phyloP scores from a whole-genome alignment of 108 stramenopile species.

The Parietichytrium sp. region DNA sequence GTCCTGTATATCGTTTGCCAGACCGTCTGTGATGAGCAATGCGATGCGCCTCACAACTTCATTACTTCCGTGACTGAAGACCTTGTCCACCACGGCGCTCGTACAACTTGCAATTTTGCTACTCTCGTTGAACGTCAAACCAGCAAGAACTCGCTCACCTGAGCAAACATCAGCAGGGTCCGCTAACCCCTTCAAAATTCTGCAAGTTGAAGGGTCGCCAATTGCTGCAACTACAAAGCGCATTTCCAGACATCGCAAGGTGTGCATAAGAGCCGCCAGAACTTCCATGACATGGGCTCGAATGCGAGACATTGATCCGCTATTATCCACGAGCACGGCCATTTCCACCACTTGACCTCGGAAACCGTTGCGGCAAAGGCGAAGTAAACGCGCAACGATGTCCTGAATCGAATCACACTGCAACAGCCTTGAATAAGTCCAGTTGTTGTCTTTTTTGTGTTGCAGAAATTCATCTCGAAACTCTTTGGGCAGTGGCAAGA shows the following conservation, averaged over 20 bases:
- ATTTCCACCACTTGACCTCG: background rate
- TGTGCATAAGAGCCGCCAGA: background rate
- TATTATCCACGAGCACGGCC: conserved; percentile 24
- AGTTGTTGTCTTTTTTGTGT: background rate
- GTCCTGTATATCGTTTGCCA: conserved; percentile 13
- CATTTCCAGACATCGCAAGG: background rate
- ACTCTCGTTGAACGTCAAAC: conserved; percentile 30
- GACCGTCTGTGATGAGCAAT: conserved; percentile 1
- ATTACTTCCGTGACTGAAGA: background rate
- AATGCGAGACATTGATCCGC: conserved; percentile 16
- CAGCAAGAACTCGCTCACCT: background rate
- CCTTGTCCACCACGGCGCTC: background rate
- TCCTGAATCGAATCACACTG: background rate
- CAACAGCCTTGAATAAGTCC: conserved; percentile 12
- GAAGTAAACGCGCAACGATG: background rate
- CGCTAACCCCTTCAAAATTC: background rate
- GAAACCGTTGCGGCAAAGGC: background rate
- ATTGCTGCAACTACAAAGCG: conserved; percentile 33
- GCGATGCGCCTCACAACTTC: background rate
- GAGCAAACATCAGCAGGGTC: background rate
- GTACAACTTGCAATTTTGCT: conserved; percentile 34
- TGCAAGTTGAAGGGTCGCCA: conserved; percentile 3
- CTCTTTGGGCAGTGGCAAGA: conserved; percentile 3
- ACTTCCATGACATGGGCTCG: conserved; percentile 15
- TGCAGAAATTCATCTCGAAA: background rate